A percentile compares a stretch with the other conserved stretches of the same genome.
phyloP scores from a whole-genome alignment of 768 basidiomycete species.

The Amylocystis lapponica region DNA sequence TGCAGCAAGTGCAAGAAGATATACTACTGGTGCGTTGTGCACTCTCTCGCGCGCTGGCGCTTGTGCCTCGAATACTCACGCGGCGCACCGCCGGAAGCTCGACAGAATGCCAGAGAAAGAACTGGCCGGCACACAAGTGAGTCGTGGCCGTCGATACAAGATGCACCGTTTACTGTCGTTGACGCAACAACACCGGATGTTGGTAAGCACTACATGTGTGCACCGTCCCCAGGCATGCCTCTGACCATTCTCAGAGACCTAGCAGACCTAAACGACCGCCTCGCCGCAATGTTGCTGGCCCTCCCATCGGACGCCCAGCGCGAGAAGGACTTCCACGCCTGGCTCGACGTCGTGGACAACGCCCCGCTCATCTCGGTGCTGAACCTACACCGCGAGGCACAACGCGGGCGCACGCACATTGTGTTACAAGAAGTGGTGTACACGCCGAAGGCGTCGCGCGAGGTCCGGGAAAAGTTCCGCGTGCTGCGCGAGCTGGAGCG shows the following conservation, averaged over 20 bases:
- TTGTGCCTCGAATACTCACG: background rate
- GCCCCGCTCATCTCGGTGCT: slow-evolving; percentile 16
- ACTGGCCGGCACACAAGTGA: slow-evolving; percentile 22
- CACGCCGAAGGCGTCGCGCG: slow-evolving; percentile 13
- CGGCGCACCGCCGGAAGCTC: slow-evolving; percentile 9
- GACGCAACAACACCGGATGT: background rate
- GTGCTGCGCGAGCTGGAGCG: slow-evolving; percentile 18
- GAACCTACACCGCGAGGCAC: slow-evolving; percentile 19
- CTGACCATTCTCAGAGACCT: background rate
- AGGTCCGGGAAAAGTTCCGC: slow-evolving; percentile 14
- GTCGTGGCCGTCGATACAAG: background rate
- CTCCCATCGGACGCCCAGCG: slow-evolving; percentile 10
- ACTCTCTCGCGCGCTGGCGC: background rate
- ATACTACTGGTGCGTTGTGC: slow-evolving; percentile 2
- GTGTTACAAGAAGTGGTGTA: slow-evolving; percentile 19
- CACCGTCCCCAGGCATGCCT: background rate
- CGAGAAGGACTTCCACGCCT: slow-evolving; percentile 18
- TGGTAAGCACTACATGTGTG: no score
- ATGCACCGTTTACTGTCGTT: background rate
- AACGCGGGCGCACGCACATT: slow-evolving; percentile 24
- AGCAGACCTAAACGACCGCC: background rate
- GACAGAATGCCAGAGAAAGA: slow-evolving; percentile 18
- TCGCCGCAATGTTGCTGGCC: background rate
- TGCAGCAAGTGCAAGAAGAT: slow-evolving; percentile 2
- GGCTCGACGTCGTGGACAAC: slow-evolving; percentile 15